A percentile compares a stretch with the other conserved stretches of the same genome.
These are phyloP conservation scores for Suhomyces wounanorum DNA, from an alignment of 1,139 yeast genomes.

Conservation along the genomic window DNA sequence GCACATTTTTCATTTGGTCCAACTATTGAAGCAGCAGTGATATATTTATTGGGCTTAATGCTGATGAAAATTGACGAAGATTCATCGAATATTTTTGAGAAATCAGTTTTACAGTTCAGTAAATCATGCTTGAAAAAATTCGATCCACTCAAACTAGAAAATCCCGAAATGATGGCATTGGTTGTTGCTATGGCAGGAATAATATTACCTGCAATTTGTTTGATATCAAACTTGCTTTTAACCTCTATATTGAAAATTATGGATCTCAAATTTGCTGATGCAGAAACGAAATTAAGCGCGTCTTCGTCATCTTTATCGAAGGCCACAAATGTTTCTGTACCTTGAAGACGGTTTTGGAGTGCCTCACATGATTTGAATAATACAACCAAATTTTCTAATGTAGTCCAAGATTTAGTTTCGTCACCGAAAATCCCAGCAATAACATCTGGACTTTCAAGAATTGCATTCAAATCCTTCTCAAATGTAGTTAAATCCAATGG, in stretches of 20 bases:
- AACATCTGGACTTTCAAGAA: conserved; percentile 10
- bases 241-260: conserved; percentile 67
- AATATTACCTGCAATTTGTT: conserved; percentile 95
- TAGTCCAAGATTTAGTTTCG: conserved; percentile 67
- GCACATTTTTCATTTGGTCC: conserved; percentile 70
- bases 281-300: conserved; percentile 81
- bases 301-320: conserved; percentile 97
- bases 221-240: conserved; percentile 82
- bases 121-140: conserved; percentile 43
- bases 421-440: conserved; percentile 28
- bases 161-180: conserved; percentile 91
- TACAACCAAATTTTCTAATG: conserved; percentile 63
- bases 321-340: conserved; percentile 49
- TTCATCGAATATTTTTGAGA: conserved; percentile 17
- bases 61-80: conserved; percentile 66
- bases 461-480: conserved; percentile 12
- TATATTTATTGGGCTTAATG: conserved; percentile 65
- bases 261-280: conserved; percentile 85
- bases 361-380: conserved; percentile 51
- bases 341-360: conserved; percentile 52
- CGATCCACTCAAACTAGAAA: conserved; percentile 68
- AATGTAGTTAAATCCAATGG: conserved; percentile 49
- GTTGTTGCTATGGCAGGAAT: conserved; percentile 99
- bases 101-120: conserved; percentile 21
- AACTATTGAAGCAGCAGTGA: conserved; percentile 62